These are phyloP conservation scores for Tuber melanosporum DNA, from an alignment of 495 filamentous ascomycete genomes.

Conservation along the genomic window DNA sequence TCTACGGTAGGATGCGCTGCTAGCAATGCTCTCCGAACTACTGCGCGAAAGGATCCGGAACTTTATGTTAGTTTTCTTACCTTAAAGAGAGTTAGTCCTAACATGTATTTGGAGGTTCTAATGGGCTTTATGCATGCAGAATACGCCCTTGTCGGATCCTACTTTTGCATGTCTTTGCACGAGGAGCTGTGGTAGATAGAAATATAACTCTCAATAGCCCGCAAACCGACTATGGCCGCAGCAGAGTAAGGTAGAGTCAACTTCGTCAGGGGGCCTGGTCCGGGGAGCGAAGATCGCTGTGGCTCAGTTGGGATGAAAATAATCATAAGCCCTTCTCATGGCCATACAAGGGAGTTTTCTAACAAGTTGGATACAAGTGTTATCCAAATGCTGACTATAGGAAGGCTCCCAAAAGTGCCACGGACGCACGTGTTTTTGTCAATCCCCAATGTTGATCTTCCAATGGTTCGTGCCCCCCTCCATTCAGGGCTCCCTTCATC, in stretches of 20 bases:
- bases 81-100: conserved; percentile 6
- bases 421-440: conserved; percentile 87
- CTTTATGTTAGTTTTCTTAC: conserved; percentile 57
- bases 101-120: conserved; percentile 57
- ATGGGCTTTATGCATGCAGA: conserved; percentile 82
- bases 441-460: conserved; percentile 82
- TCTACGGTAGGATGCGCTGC: conserved; percentile 31
- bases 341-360: not conserved
- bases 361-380: conserved; percentile 51
- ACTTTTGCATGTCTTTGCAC: conserved; percentile 52
- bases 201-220: conserved; percentile 50
- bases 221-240: conserved; percentile 70
- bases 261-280: conserved; percentile 67
- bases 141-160: conserved; percentile 77
- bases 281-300: conserved; percentile 60
- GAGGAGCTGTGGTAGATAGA: not conserved
- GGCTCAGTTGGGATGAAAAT: conserved; percentile 47
- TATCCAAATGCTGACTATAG: conserved; percentile 78
- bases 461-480: conserved; percentile 54
- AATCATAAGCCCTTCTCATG: conserved; percentile 55
- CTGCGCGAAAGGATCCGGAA: conserved; percentile 68
- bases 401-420: conserved; percentile 74
- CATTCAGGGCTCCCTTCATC: not conserved
- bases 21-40: conserved; percentile 52
- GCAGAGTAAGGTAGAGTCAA: conserved; percentile 63